Conservation (phyloP, 2,329 filamentous ascomycete genomes). For the Aureobasidium sp. region DNA sequence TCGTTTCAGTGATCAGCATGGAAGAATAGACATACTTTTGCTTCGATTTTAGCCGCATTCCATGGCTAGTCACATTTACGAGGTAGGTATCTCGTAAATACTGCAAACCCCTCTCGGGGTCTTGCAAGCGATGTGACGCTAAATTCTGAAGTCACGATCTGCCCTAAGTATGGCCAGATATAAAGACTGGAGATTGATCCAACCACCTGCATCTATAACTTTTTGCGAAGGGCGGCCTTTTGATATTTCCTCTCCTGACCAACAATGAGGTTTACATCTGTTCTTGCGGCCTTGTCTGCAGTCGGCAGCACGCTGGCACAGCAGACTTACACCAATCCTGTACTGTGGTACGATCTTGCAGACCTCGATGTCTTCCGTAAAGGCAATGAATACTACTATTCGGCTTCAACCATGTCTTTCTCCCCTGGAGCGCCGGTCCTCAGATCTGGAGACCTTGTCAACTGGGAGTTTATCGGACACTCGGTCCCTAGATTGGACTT, state of each 20-base stretch:
- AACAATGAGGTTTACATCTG: slow-evolving; percentile 1
- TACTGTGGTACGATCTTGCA: slow-evolving; percentile 50
- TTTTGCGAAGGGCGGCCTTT: not conserved
- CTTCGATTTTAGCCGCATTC: not conserved
- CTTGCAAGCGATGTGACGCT: not conserved
- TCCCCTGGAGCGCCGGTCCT: slow-evolving; percentile 52
- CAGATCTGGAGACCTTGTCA: slow-evolving; percentile 48
- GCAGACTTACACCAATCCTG: slow-evolving; percentile 40
- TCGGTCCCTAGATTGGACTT: slow-evolving; percentile 34
- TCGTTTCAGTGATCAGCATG: not conserved
- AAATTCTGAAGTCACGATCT: not conserved
- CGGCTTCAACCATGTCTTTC: slow-evolving; percentile 51
- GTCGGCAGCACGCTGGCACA: not conserved
- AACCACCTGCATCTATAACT: not conserved
- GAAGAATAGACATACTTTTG: not conserved
- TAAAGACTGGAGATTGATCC: not conserved
- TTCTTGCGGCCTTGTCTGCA: slow-evolving; percentile 1
- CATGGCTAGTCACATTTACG: not conserved
- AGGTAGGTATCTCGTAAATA: not conserved
- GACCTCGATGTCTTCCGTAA: slow-evolving; percentile 50
- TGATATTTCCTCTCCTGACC: not conserved
- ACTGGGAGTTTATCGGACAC: slow-evolving; percentile 39
- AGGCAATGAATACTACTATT: slow-evolving; percentile 47
- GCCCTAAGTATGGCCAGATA: not conserved
- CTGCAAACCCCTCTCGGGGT: not conserved